Evolutionary conservation across 2,329 filamentous ascomycete species (phyloP).

Genomic region (Phialemoniopsis sp.): DNA sequence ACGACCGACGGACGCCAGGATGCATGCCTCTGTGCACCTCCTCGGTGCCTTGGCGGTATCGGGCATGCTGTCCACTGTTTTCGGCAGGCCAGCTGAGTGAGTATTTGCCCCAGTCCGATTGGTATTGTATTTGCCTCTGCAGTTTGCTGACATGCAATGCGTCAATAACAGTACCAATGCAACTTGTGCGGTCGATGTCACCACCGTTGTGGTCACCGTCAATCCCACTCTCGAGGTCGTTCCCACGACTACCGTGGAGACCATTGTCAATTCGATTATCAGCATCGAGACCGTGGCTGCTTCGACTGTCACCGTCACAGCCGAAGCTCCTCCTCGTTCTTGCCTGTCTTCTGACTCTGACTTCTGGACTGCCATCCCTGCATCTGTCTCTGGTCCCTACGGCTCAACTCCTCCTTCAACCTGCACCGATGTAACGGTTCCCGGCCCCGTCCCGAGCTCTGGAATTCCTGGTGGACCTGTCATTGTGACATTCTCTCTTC

Average conservation of each 20-base stretch:
- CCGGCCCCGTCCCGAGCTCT: neutral
- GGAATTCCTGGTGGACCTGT: neutral
- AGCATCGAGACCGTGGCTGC: slow-evolving; percentile 11
- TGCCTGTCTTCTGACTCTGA: neutral
- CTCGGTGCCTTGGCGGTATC: slow-evolving; percentile 28
- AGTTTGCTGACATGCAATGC: slow-evolving; percentile 6
- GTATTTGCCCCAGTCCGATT: too few species aligned
- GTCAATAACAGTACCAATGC: slow-evolving; percentile 11
- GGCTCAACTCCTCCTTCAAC: slow-evolving; percentile 1
- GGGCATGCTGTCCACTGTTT: slow-evolving; percentile 19
- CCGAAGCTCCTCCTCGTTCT: neutral
- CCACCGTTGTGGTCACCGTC: slow-evolving; percentile 45
- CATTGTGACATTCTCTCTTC: neutral
- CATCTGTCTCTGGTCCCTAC: neutral
- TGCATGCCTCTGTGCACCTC: slow-evolving; percentile 28
- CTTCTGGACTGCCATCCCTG: too few species aligned
- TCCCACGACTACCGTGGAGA: slow-evolving; percentile 6
- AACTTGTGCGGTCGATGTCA: slow-evolving; percentile 34
- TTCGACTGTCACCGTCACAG: slow-evolving; percentile 1
- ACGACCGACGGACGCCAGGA: slow-evolving; percentile 19
- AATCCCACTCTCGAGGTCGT: slow-evolving; percentile 21
- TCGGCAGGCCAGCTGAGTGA: too few species aligned
- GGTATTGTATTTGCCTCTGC: too few species aligned
- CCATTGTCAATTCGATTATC: slow-evolving; percentile 7
- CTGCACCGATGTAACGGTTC: neutral